Conservation (phyloP, 2,329 filamentous ascomycete species). For the Sphaerulina vaccinii region DNA sequence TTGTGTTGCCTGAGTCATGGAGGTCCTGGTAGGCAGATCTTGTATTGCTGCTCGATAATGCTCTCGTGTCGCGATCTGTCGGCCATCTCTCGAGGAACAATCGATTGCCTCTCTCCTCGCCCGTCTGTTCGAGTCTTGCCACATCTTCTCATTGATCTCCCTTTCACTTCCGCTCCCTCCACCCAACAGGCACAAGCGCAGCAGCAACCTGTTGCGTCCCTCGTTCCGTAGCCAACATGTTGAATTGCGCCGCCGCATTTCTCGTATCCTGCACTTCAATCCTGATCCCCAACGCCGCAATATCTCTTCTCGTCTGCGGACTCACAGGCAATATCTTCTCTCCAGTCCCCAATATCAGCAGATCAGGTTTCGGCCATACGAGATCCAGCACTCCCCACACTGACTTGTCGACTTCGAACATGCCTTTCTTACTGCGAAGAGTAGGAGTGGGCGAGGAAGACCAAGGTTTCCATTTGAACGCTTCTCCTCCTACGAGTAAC, state of each 20-base stretch:
- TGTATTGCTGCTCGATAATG: too few species aligned
- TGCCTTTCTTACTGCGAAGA: too few species aligned
- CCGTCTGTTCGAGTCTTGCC: too few species aligned
- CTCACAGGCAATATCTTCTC: constrained; percentile 72
- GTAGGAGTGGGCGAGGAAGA: too few species aligned
- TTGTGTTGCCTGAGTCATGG: too few species aligned
- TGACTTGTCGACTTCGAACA: constrained; percentile 71
- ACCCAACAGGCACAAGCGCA: constrained; percentile 81
- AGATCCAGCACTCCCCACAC: constrained; percentile 74
- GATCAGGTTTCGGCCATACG: constrained; percentile 89
- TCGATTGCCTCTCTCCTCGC: too few species aligned
- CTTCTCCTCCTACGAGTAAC: constrained; percentile 80
- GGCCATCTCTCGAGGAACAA: too few species aligned
- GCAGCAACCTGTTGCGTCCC: constrained; percentile 83
- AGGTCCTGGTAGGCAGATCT: too few species aligned
- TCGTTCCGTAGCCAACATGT: constrained; percentile 89
- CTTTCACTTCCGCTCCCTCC: constrained; percentile 58
- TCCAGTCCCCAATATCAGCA: constrained; percentile 86
- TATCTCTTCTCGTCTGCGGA: constrained; percentile 67
- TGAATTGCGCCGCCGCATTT: constrained; percentile 93
- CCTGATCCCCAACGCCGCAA: constrained; percentile 76
- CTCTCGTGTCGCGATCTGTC: too few species aligned
- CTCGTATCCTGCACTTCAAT: constrained; percentile 88
- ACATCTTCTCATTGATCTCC: too few species aligned
- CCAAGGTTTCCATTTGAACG: constrained; percentile 87